These are phyloP conservation scores for Penicillium sp. DNA, from an alignment of 2,329 filamentous ascomycete genomes.

Conservation along the genomic window DNA sequence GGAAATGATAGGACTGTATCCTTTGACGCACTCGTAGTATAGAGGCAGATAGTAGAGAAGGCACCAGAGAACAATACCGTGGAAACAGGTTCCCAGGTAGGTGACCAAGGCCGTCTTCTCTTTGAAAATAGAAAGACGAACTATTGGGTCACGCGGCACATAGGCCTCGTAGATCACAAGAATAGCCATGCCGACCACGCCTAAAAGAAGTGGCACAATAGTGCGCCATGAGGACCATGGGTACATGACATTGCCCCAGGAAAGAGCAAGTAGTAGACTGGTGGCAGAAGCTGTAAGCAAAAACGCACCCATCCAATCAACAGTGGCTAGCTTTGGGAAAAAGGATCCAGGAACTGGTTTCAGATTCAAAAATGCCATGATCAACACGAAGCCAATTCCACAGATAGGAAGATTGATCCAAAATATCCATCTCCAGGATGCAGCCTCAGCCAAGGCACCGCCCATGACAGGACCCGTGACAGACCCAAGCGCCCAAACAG, in stretches of 20 bases:
- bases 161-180: constrained; percentile 9
- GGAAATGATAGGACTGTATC: constrained; percentile 17
- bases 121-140: constrained; percentile 36
- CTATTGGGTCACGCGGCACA: constrained; percentile 18
- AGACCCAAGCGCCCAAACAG: constrained; percentile 29
- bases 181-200: constrained; percentile 41
- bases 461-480: constrained; percentile 33
- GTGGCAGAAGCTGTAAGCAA: constrained; percentile 16
- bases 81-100: constrained; percentile 35
- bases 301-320: constrained; percentile 20
- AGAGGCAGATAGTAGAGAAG: constrained; percentile 38
- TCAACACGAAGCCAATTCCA: constrained; percentile 21
- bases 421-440: constrained; percentile 26
- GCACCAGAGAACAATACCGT: constrained; percentile 31
- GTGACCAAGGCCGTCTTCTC: constrained; percentile 31
- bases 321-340: neutral
- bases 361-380: constrained; percentile 6
- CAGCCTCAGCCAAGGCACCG: constrained; percentile 29
- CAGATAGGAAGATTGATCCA: constrained; percentile 30
- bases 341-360: constrained; percentile 1
- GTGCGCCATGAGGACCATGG: constrained; percentile 62
- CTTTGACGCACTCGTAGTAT: constrained; percentile 34
- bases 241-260: constrained; percentile 26
- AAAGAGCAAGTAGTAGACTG: constrained; percentile 19
- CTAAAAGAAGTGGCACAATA: constrained; percentile 61